Conservation (phyloP, 2,329 filamentous ascomycete genomes). For the Colletotrichum viniferum region DNA sequence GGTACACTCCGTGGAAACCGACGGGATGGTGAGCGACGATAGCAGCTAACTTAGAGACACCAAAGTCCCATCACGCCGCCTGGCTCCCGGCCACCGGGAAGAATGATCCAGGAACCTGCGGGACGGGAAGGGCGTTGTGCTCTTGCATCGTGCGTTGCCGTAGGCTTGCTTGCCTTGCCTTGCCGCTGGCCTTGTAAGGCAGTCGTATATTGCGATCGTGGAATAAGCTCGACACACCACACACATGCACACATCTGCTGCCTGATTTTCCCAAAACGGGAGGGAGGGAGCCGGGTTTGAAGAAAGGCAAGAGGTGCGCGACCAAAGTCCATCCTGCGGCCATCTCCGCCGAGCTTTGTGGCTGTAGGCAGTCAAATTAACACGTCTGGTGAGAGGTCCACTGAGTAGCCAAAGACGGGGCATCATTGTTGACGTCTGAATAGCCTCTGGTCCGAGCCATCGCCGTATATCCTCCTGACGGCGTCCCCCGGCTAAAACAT, state of each 20-base stretch:
- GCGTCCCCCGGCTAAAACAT: background rate
- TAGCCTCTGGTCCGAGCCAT: constrained; percentile 1
- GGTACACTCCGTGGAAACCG: background rate
- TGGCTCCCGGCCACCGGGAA: background rate
- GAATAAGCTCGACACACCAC: background rate
- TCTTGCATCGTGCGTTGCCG: background rate
- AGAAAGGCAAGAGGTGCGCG: background rate
- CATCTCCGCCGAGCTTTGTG: background rate
- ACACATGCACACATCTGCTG: background rate
- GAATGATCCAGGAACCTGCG: background rate
- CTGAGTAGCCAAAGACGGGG: background rate
- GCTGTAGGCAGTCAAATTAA: background rate
- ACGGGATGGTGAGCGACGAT: background rate
- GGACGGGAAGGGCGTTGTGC: background rate
- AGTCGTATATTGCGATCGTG: background rate
- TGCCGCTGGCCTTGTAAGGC: background rate
- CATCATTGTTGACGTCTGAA: constrained; percentile 4
- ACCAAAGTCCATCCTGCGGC: background rate
- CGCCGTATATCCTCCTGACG: background rate
- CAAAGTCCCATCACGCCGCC: background rate
- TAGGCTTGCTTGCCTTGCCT: background rate
- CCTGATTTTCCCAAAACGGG: background rate
- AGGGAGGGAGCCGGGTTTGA: background rate
- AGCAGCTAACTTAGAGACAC: background rate
- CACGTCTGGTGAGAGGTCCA: background rate